Evolutionary conservation across 1,284 basidiomycete genomes (phyloP).

Genomic region (Irpex sp.): DNA sequence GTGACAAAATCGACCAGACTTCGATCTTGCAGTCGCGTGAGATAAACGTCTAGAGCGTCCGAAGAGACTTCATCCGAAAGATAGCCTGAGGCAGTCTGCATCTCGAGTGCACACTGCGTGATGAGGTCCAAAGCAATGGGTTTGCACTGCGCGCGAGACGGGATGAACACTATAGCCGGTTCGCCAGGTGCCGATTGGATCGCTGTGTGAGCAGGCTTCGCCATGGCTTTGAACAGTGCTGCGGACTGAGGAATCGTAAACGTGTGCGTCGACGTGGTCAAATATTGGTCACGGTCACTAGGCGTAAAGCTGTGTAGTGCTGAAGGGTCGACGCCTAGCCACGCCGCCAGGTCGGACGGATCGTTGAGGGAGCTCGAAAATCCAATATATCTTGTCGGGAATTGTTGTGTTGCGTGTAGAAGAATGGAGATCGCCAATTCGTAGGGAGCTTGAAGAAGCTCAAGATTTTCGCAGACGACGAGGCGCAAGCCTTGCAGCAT

Average conservation of each 20-base stretch:
- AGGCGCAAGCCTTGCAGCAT: conserved; percentile 49
- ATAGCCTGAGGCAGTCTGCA: conserved; percentile 71
- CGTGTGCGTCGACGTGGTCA: conserved; percentile 68
- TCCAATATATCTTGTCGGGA: conserved; percentile 74
- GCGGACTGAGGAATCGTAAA: conserved; percentile 89
- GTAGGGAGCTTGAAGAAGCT: conserved; percentile 80
- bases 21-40: conserved; percentile 61
- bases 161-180: conserved; percentile 84
- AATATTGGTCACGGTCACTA: conserved; percentile 78
- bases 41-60: conserved; percentile 60
- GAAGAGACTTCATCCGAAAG: conserved; percentile 51
- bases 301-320: conserved; percentile 81
- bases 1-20: conserved; percentile 73
- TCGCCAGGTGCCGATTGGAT: conserved; percentile 46
- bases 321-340: conserved; percentile 73
- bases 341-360: conserved; percentile 75
- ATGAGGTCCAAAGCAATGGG: conserved; percentile 81
- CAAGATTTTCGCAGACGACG: conserved; percentile 84
- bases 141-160: conserved; percentile 81
- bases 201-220: conserved; percentile 82
- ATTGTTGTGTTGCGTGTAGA: conserved; percentile 55
- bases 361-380: conserved; percentile 81
- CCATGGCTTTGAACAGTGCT: conserved; percentile 88
- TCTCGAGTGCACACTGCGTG: conserved; percentile 82
- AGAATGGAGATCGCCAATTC: conserved; percentile 80